Percentiles rank a stretch among this genome's conserved stretches.
These are phyloP conservation scores for Saccharomyces jurei DNA, from an alignment of 805 yeast genomes.

Conservation along the genomic window DNA sequence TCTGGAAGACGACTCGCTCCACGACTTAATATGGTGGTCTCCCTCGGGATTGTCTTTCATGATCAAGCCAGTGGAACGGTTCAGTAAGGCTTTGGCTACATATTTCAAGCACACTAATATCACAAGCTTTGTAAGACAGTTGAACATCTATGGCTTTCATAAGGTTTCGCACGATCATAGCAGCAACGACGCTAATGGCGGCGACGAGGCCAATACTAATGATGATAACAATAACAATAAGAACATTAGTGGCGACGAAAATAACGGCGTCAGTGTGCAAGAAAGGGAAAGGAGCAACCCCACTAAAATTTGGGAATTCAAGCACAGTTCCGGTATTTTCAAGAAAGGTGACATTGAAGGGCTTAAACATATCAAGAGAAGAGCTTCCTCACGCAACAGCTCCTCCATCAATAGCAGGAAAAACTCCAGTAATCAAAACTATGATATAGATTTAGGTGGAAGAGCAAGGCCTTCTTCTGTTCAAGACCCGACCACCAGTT, in stretches of 20 bases:
- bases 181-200: conserved; percentile 25
- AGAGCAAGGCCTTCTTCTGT: neutral
- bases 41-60: conserved; percentile 61
- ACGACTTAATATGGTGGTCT: conserved; percentile 84
- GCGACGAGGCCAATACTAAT: conserved; percentile 11
- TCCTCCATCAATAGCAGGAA: conserved; percentile 14
- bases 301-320: conserved; percentile 69
- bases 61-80: conserved; percentile 73
- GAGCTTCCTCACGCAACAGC: conserved; percentile 43
- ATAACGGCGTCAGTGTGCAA: neutral
- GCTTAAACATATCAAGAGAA: conserved; percentile 66
- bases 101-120: conserved; percentile 78
- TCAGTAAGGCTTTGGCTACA: conserved; percentile 56
- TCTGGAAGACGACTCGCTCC: conserved; percentile 68
- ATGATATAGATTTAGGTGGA: neutral
- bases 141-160: conserved; percentile 79
- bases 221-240: conserved; percentile 5
- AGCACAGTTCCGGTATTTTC: conserved; percentile 72
- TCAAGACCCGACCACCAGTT: neutral
- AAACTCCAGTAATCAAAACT: conserved; percentile 9
- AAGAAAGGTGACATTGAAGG: conserved; percentile 73
- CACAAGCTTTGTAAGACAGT: conserved; percentile 69
- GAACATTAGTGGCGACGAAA: conserved; percentile 1
- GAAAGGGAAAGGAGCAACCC: conserved; percentile 5
- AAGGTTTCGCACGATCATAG: conserved; percentile 40